phyloP scores from a whole-genome alignment of 2,329 filamentous ascomycete genomes.

The Fusarium bulbicola region DNA sequence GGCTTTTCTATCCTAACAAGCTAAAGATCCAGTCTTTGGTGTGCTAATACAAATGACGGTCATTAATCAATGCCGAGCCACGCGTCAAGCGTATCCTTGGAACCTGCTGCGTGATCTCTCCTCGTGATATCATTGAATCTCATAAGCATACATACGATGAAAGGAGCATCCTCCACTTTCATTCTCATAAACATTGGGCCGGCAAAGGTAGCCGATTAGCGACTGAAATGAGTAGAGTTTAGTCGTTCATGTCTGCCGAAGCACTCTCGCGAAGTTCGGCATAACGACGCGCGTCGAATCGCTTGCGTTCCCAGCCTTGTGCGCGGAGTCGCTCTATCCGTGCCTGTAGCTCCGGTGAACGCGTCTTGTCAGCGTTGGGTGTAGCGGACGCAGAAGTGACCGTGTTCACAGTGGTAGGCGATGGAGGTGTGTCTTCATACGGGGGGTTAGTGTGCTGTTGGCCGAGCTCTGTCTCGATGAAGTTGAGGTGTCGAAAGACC shows the following conservation, averaged over 20 bases:
- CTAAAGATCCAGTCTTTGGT: conserved; percentile 29
- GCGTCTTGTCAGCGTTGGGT: conserved; percentile 47
- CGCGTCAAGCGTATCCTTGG: conserved; percentile 2
- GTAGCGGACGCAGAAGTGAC: conserved; percentile 17
- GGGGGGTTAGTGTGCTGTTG: conserved; percentile 37
- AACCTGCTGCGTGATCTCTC: background rate
- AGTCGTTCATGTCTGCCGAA: conserved; percentile 57
- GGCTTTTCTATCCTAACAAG: background rate
- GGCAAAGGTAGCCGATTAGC: background rate
- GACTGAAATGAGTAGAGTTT: background rate
- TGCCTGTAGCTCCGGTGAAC: conserved; percentile 55
- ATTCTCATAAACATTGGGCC: background rate
- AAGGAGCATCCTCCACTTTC: conserved; percentile 1
- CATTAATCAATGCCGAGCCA: background rate
- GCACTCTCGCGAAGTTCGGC: conserved; percentile 61
- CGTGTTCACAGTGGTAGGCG: background rate
- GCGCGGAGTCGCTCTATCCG: conserved; percentile 64
- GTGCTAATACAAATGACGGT: background rate
- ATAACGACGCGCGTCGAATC: conserved; percentile 64
- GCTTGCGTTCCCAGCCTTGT: conserved; percentile 64
- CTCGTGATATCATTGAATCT: conserved; percentile 33
- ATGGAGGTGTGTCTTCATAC: conserved; percentile 7
- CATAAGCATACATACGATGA: conserved; percentile 16
- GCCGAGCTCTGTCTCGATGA: conserved; percentile 53
- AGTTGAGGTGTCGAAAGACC: conserved; percentile 57